Evolutionary conservation across 768 basidiomycete species (phyloP).

Genomic region (Pulveroboletus sp.): DNA sequence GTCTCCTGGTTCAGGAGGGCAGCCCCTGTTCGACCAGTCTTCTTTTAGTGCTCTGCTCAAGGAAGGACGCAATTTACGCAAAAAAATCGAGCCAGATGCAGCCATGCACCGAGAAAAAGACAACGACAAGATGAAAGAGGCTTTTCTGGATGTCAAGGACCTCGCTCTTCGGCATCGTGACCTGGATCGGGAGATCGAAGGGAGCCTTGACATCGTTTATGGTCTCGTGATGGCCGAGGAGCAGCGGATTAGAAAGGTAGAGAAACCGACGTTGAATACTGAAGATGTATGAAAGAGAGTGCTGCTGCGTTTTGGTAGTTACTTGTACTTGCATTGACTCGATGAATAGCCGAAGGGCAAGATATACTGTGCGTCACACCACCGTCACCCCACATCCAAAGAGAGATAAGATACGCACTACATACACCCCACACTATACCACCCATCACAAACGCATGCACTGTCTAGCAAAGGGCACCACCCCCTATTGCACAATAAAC

Average conservation of each 20-base stretch:
- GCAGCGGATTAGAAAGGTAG: background rate
- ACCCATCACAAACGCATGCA: too few species aligned
- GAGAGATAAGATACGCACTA: too few species aligned
- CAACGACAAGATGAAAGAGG: slow-evolving; percentile 22
- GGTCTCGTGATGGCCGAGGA: slow-evolving; percentile 31
- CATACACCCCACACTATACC: too few species aligned
- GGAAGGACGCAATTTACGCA: slow-evolving; percentile 23
- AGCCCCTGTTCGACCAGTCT: background rate
- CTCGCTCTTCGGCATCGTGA: slow-evolving; percentile 27
- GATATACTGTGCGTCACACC: too few species aligned
- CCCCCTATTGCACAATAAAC: too few species aligned
- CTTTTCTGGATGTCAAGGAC: slow-evolving; percentile 24
- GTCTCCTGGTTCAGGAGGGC: slow-evolving; percentile 1
- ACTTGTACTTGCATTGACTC: too few species aligned
- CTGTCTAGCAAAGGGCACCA: too few species aligned
- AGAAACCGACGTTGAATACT: slow-evolving; percentile 22
- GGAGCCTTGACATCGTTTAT: slow-evolving; percentile 28
- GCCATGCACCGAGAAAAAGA: slow-evolving; percentile 26
- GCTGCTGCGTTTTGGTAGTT: background rate
- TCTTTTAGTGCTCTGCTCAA: slow-evolving; percentile 26
- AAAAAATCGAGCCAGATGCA: slow-evolving; percentile 30
- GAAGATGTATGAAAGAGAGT: slow-evolving; percentile 18
- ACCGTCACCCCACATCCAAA: too few species aligned
- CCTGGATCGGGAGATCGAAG: slow-evolving; percentile 14
- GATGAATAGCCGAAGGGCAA: too few species aligned